Conservation (phyloP, 768 basidiomycete species). For the Podaxis sp. region DNA sequence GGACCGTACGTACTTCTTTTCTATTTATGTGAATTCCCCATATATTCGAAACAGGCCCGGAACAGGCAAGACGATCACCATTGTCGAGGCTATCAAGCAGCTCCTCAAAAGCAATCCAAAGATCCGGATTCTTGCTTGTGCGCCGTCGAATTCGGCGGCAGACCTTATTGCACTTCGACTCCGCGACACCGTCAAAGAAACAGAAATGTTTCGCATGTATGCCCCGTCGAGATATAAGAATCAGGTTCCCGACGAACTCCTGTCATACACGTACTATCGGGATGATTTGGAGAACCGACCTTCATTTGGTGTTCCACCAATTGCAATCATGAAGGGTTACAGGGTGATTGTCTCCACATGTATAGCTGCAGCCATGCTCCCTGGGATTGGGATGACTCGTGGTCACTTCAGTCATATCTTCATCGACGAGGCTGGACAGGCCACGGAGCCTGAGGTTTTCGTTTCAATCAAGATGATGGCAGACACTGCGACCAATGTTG, state of each 20-base stretch:
- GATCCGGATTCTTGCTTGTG: conserved; percentile 55
- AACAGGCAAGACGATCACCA: conserved; percentile 69
- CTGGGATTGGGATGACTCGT: conserved; percentile 54
- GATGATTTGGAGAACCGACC: conserved; percentile 26
- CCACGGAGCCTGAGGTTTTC: conserved; percentile 67
- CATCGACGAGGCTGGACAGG: conserved; percentile 73
- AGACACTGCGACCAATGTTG: conserved; percentile 49
- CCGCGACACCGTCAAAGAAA: conserved; percentile 22
- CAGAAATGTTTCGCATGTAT: conserved; percentile 55
- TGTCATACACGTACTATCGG: conserved; percentile 32
- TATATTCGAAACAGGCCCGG: conserved; percentile 26
- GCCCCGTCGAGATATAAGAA: conserved; percentile 48
- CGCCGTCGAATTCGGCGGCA: conserved; percentile 66
- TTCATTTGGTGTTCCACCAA: conserved; percentile 38
- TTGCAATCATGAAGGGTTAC: conserved; percentile 40
- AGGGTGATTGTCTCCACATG: conserved; percentile 66
- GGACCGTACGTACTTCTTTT: conserved; percentile 51
- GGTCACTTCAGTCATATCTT: conserved; percentile 72
- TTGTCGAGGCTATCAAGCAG: conserved; percentile 62
- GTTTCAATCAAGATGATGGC: conserved; percentile 63
- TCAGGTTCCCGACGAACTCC: conserved; percentile 45
- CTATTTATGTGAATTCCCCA: neutral
- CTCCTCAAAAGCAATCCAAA: conserved; percentile 37
- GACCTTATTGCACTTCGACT: conserved; percentile 56
- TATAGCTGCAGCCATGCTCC: conserved; percentile 55